phyloP scores from a whole-genome alignment of 768 basidiomycete species.

The Mycena olivaceomarginata region DNA sequence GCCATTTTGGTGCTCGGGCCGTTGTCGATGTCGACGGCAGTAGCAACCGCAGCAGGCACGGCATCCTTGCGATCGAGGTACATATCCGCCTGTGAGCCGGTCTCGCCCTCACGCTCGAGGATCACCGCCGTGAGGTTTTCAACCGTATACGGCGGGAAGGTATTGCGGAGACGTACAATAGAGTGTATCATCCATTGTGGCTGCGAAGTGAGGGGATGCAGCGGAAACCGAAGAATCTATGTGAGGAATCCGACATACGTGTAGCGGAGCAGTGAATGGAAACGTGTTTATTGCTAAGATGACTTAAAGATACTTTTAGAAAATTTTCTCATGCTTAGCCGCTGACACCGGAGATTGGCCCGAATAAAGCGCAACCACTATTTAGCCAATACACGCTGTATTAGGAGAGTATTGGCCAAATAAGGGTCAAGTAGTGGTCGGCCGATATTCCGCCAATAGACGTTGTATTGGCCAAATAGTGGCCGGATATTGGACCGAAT shows the following conservation, averaged over 20 bases:
- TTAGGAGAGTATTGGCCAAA: too few species aligned
- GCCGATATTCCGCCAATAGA: too few species aligned
- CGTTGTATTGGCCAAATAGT: too few species aligned
- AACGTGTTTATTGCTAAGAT: too few species aligned
- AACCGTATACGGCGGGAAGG: conserved; percentile 25
- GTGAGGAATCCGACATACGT: conserved; percentile 23
- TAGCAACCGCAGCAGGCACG: conserved; percentile 21
- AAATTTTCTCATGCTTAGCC: too few species aligned
- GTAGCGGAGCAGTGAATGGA: conserved; percentile 10
- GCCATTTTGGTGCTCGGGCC: conserved; percentile 24
- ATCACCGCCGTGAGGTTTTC: conserved; percentile 18
- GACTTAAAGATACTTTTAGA: too few species aligned
- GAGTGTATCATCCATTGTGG: conserved; percentile 27
- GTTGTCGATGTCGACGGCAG: conserved; percentile 22
- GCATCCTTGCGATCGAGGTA: conserved; percentile 31
- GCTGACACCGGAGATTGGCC: too few species aligned
- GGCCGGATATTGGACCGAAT: too few species aligned
- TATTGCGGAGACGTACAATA: conserved; percentile 21
- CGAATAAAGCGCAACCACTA: too few species aligned
- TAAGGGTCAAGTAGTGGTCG: too few species aligned
- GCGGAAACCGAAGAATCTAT: conserved; percentile 22
- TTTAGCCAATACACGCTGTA: too few species aligned
- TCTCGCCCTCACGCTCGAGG: conserved; percentile 22
- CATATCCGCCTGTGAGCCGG: conserved; percentile 15
- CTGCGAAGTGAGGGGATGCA: conserved; percentile 28